Conservation (phyloP, 2,329 filamentous ascomycete species). For the Clathrospora elynae region DNA sequence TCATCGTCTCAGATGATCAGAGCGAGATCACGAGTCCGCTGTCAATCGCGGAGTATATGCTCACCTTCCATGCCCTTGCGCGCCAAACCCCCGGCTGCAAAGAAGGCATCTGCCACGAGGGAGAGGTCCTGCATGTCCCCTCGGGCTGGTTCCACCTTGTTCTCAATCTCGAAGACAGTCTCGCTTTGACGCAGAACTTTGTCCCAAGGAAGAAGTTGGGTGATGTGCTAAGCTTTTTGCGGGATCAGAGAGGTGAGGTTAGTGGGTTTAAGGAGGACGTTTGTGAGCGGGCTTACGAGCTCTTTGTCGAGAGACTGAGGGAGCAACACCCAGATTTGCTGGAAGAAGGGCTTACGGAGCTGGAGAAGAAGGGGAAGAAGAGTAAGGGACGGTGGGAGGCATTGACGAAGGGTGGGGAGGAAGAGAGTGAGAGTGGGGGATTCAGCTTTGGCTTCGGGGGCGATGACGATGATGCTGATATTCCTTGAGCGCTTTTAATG, state of each 20-base stretch:
- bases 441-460: slow-evolving; percentile 68
- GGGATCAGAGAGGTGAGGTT: slow-evolving; percentile 81
- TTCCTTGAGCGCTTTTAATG: slow-evolving; percentile 31
- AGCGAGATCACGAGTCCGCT: slow-evolving; percentile 93
- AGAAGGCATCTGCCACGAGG: slow-evolving; percentile 81
- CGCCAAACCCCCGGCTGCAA: slow-evolving; percentile 74
- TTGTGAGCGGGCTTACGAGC: slow-evolving; percentile 67
- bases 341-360: slow-evolving; percentile 65
- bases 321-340: slow-evolving; percentile 67
- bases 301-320: slow-evolving; percentile 73
- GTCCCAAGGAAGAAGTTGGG: slow-evolving; percentile 76
- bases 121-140: slow-evolving; percentile 90
- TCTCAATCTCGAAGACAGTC: slow-evolving; percentile 80
- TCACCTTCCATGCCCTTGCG: slow-evolving; percentile 86
- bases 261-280: slow-evolving; percentile 80
- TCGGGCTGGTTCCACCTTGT: slow-evolving; percentile 98
- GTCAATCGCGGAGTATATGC: slow-evolving; percentile 94
- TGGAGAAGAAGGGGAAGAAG: slow-evolving; percentile 73
- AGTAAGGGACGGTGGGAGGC: slow-evolving; percentile 77
- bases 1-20: slow-evolving; percentile 86
- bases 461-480: slow-evolving; percentile 55
- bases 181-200: slow-evolving; percentile 95
- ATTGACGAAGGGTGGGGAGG: slow-evolving; percentile 64
- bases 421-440: slow-evolving; percentile 49
- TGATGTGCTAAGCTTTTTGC: slow-evolving; percentile 78